These are phyloP conservation scores for Beauveria australis DNA, from an alignment of 2,329 filamentous ascomycete species.

Conservation along the genomic window DNA sequence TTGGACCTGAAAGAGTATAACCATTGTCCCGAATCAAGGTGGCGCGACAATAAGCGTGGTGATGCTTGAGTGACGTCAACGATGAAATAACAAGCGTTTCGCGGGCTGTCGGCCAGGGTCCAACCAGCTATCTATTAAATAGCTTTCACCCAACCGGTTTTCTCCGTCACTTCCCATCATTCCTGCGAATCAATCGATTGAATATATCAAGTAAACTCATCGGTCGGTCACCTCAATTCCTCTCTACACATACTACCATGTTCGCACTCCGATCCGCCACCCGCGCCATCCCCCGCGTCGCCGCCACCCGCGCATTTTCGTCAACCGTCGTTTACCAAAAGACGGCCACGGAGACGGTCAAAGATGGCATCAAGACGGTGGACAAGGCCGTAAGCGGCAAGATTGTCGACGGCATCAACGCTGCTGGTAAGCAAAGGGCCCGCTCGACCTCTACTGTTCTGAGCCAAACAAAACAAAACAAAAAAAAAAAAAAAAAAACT, in stretches of 20 bases:
- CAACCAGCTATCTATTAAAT: not conserved
- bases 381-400: slow-evolving; percentile 54
- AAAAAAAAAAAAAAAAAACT: too few relatives aligned
- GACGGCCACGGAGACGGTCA: slow-evolving; percentile 44
- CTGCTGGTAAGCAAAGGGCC: slow-evolving; percentile 37
- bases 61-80: slow-evolving; percentile 9
- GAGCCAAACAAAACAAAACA: too few relatives aligned
- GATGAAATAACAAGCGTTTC: slow-evolving; percentile 1
- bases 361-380: slow-evolving; percentile 51
- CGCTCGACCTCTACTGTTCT: not conserved
- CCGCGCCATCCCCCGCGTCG: slow-evolving; percentile 32
- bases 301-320: slow-evolving; percentile 42
- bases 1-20: not conserved
- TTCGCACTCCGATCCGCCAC: slow-evolving; percentile 40
- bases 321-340: slow-evolving; percentile 38
- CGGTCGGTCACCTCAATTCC: not conserved
- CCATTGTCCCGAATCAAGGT: not conserved
- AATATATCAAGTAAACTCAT: not conserved
- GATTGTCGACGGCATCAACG: slow-evolving; percentile 53
- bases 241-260: slow-evolving; percentile 29
- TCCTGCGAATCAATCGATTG: not conserved
- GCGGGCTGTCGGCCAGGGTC: not conserved
- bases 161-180: slow-evolving; percentile 1
- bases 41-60: not conserved
- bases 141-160: not conserved